Conservation (phyloP, 2,329 filamentous ascomycete species). For the Penicillium sp. region DNA sequence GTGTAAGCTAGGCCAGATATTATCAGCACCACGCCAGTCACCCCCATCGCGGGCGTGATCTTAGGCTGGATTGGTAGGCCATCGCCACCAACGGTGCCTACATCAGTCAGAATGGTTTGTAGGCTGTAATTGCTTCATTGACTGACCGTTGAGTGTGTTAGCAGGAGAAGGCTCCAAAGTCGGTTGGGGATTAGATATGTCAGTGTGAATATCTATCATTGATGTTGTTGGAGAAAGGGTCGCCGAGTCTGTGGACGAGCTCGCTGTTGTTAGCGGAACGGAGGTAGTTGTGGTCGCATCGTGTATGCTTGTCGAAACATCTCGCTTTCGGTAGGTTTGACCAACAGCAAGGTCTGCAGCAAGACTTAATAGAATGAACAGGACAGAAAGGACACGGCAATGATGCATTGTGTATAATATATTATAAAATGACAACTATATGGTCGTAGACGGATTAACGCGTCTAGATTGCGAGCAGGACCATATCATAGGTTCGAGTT, state of each 20-base stretch:
- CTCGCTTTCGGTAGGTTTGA: background rate
- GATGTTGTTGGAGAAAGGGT: background rate
- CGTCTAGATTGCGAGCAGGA: background rate
- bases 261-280: background rate
- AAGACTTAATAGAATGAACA: background rate
- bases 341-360: slow-evolving; percentile 1
- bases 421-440: background rate
- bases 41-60: slow-evolving; percentile 76
- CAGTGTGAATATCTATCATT: slow-evolving; percentile 14
- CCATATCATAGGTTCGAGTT: background rate
- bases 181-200: slow-evolving; percentile 10
- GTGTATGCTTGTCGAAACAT: slow-evolving; percentile 6
- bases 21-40: slow-evolving; percentile 74
- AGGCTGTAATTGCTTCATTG: background rate
- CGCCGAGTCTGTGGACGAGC: background rate
- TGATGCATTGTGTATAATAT: slow-evolving; percentile 4
- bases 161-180: background rate
- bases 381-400: background rate
- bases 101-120: slow-evolving; percentile 5
- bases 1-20: slow-evolving; percentile 66
- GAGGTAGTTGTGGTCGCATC: background rate
- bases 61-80: slow-evolving; percentile 66
- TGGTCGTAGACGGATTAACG: background rate
- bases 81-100: slow-evolving; percentile 22
- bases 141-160: slow-evolving; percentile 6